Percentiles rank a stretch among this genome's conserved stretches.
Conservation (phyloP, 208 protist genomes). For the Trypanosoma brucei region DNA sequence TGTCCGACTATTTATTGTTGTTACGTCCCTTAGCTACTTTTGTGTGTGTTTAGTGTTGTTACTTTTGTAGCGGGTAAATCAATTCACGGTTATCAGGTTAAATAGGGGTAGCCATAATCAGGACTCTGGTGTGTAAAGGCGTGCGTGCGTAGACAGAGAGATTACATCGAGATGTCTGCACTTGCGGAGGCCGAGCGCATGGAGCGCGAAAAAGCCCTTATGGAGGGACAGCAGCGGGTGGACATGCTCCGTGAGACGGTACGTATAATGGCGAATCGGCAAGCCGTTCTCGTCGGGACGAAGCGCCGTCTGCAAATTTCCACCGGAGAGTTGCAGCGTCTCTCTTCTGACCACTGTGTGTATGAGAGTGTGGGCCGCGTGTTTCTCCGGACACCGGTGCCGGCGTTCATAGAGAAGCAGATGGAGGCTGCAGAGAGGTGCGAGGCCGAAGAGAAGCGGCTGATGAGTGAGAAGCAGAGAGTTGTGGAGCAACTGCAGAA, state of each 20-base stretch:
- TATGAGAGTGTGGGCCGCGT: constrained; percentile 80
- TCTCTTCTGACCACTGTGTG: constrained; percentile 62
- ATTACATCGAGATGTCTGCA: constrained; percentile 31
- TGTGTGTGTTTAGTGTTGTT: too few species aligned
- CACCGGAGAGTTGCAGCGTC: constrained; percentile 62
- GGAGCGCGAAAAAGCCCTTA: constrained; percentile 83
- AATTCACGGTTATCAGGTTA: too few species aligned
- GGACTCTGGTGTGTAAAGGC: too few species aligned
- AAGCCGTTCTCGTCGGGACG: constrained; percentile 57
- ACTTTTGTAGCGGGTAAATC: too few species aligned
- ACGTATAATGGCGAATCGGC: constrained; percentile 78
- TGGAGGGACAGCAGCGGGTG: constrained; percentile 83
- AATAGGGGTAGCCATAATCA: too few species aligned
- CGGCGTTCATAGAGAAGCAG: constrained; percentile 65
- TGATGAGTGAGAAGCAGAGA: constrained; percentile 80
- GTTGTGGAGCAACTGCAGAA: constrained; percentile 59
- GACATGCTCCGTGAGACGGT: constrained; percentile 67
- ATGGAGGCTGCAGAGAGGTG: constrained; percentile 58
- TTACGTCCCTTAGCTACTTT: too few species aligned
- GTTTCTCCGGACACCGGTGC: constrained; percentile 63
- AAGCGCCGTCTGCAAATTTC: constrained; percentile 77
- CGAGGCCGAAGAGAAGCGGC: constrained; percentile 72
- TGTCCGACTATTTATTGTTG: too few species aligned
- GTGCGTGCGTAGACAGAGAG: too few species aligned
- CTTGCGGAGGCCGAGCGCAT: constrained; percentile 81